Conservation (phyloP, 495 filamentous ascomycete species). For the Letharia columbiana region DNA sequence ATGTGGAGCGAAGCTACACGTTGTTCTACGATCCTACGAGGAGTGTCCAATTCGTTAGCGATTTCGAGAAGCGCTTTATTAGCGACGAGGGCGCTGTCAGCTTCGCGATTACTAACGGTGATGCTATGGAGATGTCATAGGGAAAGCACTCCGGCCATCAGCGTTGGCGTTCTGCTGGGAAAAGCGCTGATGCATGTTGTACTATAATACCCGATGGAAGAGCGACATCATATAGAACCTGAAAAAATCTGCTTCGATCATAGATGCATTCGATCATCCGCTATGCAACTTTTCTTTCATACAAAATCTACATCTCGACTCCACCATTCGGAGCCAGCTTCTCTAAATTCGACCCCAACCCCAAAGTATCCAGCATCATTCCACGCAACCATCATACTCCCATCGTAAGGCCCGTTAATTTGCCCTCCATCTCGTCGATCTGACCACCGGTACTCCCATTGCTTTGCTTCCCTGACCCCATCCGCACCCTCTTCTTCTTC, state of each 20-base stretch:
- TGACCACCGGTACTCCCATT: constrained; percentile 90
- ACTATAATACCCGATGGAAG: constrained; percentile 16
- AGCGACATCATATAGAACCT: not conserved
- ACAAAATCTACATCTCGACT: constrained; percentile 52
- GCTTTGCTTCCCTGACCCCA: constrained; percentile 32
- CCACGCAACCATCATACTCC: constrained; percentile 78
- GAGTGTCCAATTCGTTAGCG: constrained; percentile 80
- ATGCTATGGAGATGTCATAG: constrained; percentile 73
- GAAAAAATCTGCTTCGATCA: not conserved
- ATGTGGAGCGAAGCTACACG: constrained; percentile 86
- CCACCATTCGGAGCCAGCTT: constrained; percentile 46
- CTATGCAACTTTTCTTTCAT: constrained; percentile 29
- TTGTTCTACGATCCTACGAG: constrained; percentile 85
- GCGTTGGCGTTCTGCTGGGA: constrained; percentile 17
- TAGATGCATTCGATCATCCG: constrained; percentile 3
- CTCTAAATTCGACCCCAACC: constrained; percentile 81
- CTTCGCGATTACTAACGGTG: constrained; percentile 57
- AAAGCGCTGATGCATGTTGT: constrained; percentile 18
- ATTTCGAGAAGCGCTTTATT: constrained; percentile 90
- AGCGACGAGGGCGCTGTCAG: constrained; percentile 73
- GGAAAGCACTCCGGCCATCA: not conserved
- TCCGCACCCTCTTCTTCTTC: constrained; percentile 25
- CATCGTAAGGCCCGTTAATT: constrained; percentile 81
- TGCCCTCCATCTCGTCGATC: constrained; percentile 76
- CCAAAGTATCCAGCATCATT: constrained; percentile 86